phyloP scores from a whole-genome alignment of 192 early-diverging fungal species.

The Rhizoclosmatium sp. region DNA sequence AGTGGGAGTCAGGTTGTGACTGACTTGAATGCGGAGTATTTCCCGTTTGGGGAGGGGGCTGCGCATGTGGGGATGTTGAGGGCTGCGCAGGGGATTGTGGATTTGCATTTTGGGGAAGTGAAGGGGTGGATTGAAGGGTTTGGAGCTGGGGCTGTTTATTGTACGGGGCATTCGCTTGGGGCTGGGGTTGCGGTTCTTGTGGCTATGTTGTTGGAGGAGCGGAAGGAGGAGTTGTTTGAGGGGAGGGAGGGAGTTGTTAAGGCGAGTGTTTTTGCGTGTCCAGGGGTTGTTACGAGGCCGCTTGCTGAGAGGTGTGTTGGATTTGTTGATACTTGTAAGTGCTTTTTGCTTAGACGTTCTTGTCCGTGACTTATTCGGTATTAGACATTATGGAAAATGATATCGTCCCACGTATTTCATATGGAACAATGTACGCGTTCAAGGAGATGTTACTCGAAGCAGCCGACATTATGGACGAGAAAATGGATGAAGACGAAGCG shows the following conservation, averaged over 20 bases:
- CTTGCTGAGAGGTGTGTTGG: constrained; percentile 38
- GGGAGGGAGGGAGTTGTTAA: constrained; percentile 38
- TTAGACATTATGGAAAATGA: constrained; percentile 51
- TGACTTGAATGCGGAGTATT: constrained; percentile 55
- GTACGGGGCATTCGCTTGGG: constrained; percentile 55
- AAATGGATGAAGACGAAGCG: constrained; percentile 27
- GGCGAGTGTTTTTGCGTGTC: constrained; percentile 50
- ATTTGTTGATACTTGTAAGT: constrained; percentile 40
- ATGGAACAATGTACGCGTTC: constrained; percentile 32
- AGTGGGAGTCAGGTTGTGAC: constrained; percentile 38
- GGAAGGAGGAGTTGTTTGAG: constrained; percentile 31
- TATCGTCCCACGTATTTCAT: constrained; percentile 47
- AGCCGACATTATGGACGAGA: constrained; percentile 12
- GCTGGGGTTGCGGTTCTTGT: constrained; percentile 47
- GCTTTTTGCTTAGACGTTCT: neutral
- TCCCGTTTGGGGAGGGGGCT: constrained; percentile 45
- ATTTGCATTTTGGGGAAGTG: constrained; percentile 45
- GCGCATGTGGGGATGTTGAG: constrained; percentile 52
- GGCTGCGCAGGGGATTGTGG: constrained; percentile 50
- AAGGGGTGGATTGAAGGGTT: constrained; percentile 45
- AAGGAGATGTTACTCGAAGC: constrained; percentile 40
- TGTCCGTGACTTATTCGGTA: neutral
- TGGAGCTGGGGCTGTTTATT: constrained; percentile 40
- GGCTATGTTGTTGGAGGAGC: constrained; percentile 43
- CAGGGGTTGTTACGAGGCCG: constrained; percentile 43